Evolutionary conservation across 1,139 yeast genomes (phyloP).

Genomic region (Eremothecium coryli): DNA sequence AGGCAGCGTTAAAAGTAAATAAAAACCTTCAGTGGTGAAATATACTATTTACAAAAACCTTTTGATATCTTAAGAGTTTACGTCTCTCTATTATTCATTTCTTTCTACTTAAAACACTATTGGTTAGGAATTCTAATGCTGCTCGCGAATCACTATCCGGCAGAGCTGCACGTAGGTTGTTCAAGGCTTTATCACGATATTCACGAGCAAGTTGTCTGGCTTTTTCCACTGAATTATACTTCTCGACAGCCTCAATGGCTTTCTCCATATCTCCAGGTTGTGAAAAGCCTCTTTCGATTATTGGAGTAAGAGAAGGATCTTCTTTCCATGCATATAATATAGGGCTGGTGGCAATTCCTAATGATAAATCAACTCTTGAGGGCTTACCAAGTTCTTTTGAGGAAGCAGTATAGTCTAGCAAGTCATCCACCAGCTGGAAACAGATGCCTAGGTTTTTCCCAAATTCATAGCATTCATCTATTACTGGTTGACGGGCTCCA

Average conservation of each 20-base stretch:
- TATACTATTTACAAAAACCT: no score
- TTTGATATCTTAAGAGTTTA: no score
- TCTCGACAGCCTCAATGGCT: slow-evolving; percentile 65
- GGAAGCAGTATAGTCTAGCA: slow-evolving; percentile 85
- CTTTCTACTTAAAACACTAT: slow-evolving; percentile 71
- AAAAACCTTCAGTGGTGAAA: no score
- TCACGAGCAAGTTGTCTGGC: slow-evolving; percentile 70
- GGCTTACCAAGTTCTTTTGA: slow-evolving; percentile 86
- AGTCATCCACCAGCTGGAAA: slow-evolving; percentile 93
- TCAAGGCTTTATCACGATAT: slow-evolving; percentile 68
- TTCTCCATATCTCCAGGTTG: slow-evolving; percentile 74
- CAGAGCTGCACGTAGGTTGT: slow-evolving; percentile 51
- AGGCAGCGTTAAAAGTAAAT: no score
- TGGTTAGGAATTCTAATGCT: slow-evolving; percentile 78
- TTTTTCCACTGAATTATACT: slow-evolving; percentile 64
- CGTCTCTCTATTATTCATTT: slow-evolving; percentile 46
- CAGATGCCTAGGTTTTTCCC: slow-evolving; percentile 92
- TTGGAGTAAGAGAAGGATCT: slow-evolving; percentile 71
- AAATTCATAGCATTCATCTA: slow-evolving; percentile 80
- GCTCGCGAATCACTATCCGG: slow-evolving; percentile 88
- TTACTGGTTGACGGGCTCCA: slow-evolving; percentile 64
- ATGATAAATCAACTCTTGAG: slow-evolving; percentile 84
- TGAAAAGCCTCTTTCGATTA: slow-evolving; percentile 75
- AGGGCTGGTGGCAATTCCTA: slow-evolving; percentile 97
- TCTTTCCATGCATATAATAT: slow-evolving; percentile 89